Evolutionary conservation across 202 grass and related monocot genomes (phyloP).

Genomic region (Schoenoplectus triqueter): DNA sequence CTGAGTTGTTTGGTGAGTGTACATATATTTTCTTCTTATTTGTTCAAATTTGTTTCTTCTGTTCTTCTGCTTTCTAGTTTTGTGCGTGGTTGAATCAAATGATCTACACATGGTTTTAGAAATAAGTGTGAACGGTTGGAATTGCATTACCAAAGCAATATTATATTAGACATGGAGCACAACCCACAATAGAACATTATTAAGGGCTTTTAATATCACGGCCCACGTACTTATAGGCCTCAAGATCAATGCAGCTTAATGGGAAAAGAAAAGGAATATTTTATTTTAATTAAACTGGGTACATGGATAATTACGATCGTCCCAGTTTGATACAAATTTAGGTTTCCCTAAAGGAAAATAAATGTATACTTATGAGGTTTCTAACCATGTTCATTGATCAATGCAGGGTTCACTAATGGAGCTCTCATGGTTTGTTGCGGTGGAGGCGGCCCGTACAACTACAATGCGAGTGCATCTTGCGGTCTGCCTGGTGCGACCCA

Average conservation of each 20-base stretch:
- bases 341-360: not conserved
- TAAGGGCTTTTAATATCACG: not conserved
- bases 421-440: constrained; percentile 75
- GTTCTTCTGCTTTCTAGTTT: not conserved
- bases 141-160: not conserved
- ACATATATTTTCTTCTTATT: not conserved
- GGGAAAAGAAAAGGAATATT: not conserved
- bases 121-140: constrained; percentile 14
- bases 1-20: constrained; percentile 72
- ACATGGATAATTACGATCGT: not conserved
- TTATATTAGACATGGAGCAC: not conserved
- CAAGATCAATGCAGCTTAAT: not conserved
- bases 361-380: not conserved
- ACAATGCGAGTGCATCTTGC: constrained; percentile 71
- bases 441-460: constrained; percentile 78
- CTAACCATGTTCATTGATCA: constrained; percentile 11
- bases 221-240: not conserved
- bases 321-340: not conserved
- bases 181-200: not conserved
- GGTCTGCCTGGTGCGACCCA: constrained; percentile 54
- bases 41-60: not conserved
- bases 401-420: constrained; percentile 67
- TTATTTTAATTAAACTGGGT: not conserved
- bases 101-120: not conserved
- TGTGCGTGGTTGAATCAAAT: not conserved